Base-by-base conservation (phyloP, 1,139 yeast genomes). In the Candida sanyaensis region DNA sequence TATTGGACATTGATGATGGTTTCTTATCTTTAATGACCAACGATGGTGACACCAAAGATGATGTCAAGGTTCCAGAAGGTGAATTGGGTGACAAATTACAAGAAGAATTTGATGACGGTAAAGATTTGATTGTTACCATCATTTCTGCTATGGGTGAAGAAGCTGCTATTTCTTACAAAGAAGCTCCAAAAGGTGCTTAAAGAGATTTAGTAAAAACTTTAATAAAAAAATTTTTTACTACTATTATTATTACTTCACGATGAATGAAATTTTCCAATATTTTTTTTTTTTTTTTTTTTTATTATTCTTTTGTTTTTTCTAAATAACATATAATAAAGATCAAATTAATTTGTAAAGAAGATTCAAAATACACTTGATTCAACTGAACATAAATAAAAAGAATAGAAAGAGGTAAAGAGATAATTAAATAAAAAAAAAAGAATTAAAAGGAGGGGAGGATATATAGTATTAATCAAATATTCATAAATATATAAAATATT, bases 111-210 rank as follows among this genome's bases (percentile, higher is more conserved):
- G 97, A 95, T 67, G 97, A 88, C 56, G 98, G 98, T 76, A 93
- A 92, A 86, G 99, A 93, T 72, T 85, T 93, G 74, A 78, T 88
- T 69, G 96, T 93, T 67, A 90, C 99, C 68, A 88, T 93, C 79
- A 88, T 93, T 76, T 75, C 96, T 63, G 96, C 99, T 66, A 93
- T 93, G 99, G 96, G 91, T 75, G 99, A 93, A 84, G 99, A 93
- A 83, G 97, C 97, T 71, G 96, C 96, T 66, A 86, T 92, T 72
- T 84, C 97, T 68, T 88, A 75, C 91, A 93, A 93, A 86, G 98
- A 92, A 79, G 97, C 97, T 72, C 96, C 98, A 79, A 88, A 87
- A 64, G 59, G 43, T 40, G 21, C 52, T 51, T 61, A 60, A 58
- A 55, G 47, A 48, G 45, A 43, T 24, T 49, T 44, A 43, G 33